Percentiles rank a stretch among this genome's conserved stretches.
Evolutionary conservation across 768 basidiomycete genomes (phyloP).

Genomic region (Auriscalpium orientale): DNA sequence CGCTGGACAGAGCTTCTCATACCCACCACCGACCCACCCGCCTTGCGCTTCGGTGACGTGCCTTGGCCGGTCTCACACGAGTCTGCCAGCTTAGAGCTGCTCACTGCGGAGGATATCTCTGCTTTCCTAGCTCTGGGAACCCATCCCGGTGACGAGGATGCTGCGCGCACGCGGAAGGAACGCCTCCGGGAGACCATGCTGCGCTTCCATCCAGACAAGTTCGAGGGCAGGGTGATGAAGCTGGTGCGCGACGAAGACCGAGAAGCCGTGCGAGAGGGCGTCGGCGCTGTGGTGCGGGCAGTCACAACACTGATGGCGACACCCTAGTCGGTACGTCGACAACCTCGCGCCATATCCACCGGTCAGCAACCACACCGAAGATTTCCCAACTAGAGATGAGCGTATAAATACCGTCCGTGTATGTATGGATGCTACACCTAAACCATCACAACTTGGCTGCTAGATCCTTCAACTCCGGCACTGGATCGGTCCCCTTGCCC

Average conservation of each 20-base stretch:
- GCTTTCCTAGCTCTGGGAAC: slow-evolving; percentile 42
- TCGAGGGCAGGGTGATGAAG: slow-evolving; percentile 61
- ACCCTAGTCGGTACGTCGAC: no score
- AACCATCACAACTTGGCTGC: slow-evolving; percentile 5
- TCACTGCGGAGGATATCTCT: slow-evolving; percentile 35
- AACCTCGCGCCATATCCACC: no score
- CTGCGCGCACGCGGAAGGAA: slow-evolving; percentile 37
- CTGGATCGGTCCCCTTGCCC: slow-evolving; percentile 60
- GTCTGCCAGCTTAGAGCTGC: slow-evolving; percentile 15
- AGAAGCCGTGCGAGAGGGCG: slow-evolving; percentile 47
- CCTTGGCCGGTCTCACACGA: slow-evolving; percentile 49
- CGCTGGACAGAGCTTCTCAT: slow-evolving; percentile 39
- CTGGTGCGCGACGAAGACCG: slow-evolving; percentile 39
- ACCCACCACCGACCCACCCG: slow-evolving; percentile 13
- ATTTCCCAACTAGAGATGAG: no score
- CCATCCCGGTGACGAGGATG: slow-evolving; percentile 32
- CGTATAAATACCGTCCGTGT: background rate
- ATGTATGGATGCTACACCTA: background rate
- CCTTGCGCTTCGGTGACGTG: slow-evolving; percentile 41
- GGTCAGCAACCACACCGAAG: no score
- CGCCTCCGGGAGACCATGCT: slow-evolving; percentile 52
- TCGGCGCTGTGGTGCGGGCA: slow-evolving; percentile 55
- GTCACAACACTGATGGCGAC: slow-evolving; percentile 44
- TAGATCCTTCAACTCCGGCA: slow-evolving; percentile 41
- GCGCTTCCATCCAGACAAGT: slow-evolving; percentile 66